These are phyloP conservation scores for Colletotrichum australisinense DNA, from an alignment of 2,329 filamentous ascomycete genomes.

Conservation along the genomic window DNA sequence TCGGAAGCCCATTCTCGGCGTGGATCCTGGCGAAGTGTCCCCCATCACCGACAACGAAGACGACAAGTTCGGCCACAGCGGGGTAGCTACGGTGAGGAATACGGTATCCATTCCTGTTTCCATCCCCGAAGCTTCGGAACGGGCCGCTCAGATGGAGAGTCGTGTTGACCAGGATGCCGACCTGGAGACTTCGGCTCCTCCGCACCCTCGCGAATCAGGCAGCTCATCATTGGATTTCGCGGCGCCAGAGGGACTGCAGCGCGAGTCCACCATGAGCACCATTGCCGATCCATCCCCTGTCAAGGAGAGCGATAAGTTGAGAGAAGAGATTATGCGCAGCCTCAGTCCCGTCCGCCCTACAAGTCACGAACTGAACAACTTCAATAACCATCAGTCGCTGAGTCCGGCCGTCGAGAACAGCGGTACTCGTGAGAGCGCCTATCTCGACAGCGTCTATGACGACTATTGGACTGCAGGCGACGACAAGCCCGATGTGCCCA, in stretches of 20 bases:
- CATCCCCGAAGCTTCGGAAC: constrained; percentile 6
- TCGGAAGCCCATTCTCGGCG: neutral
- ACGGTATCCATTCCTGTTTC: constrained; percentile 17
- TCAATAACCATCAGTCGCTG: constrained; percentile 1
- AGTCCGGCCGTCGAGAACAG: constrained; percentile 3
- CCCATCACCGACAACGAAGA: constrained; percentile 36
- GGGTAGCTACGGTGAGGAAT: constrained; percentile 1
- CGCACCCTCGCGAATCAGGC: constrained; percentile 36
- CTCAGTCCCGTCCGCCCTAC: constrained; percentile 63
- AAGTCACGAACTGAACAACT: constrained; percentile 26
- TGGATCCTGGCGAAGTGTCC: constrained; percentile 36
- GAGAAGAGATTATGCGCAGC: constrained; percentile 80
- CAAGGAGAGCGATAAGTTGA: constrained; percentile 77
- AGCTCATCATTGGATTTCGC: constrained; percentile 46
- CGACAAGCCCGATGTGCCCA: constrained; percentile 45
- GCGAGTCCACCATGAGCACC: constrained; percentile 60
- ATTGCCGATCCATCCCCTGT: constrained; percentile 63
- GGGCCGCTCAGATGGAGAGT: neutral
- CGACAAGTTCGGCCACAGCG: constrained; percentile 7
- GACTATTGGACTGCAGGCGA: constrained; percentile 70
- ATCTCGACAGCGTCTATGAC: constrained; percentile 74
- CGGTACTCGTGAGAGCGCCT: constrained; percentile 65
- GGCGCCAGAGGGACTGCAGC: constrained; percentile 49
- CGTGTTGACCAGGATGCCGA: constrained; percentile 1
- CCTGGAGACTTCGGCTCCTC: constrained; percentile 33